A percentile compares a stretch with the other conserved stretches of the same genome.
Evolutionary conservation across 495 filamentous ascomycete genomes (phyloP).

Genomic region (Sporormia fimetaria): DNA sequence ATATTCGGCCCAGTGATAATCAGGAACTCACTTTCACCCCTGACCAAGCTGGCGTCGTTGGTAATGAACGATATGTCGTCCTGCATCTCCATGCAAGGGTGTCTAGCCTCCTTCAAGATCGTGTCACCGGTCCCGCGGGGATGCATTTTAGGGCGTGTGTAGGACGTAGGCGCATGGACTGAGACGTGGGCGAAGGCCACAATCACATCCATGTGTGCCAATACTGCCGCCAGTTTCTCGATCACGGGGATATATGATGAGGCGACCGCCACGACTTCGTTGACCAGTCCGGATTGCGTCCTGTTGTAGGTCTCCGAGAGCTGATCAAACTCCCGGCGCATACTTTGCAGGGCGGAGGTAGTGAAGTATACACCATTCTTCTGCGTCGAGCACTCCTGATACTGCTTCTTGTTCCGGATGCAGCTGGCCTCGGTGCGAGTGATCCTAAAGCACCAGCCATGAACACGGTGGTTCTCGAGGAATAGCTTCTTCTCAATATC

Average conservation of each 20-base stretch:
- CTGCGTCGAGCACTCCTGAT: constrained; percentile 94
- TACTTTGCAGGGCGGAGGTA: constrained; percentile 65
- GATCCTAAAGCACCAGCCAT: constrained; percentile 94
- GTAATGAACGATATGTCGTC: constrained; percentile 98
- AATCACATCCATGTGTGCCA: constrained; percentile 94
- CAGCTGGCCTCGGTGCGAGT: constrained; percentile 84
- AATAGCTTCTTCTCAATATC: constrained; percentile 98
- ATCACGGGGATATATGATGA: constrained; percentile 91
- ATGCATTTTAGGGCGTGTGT: constrained; percentile 87
- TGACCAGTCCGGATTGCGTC: constrained; percentile 83
- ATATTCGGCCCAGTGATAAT: constrained; percentile 99
- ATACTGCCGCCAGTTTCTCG: constrained; percentile 74
- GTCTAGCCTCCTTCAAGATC: constrained; percentile 80
- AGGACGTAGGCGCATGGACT: constrained; percentile 83
- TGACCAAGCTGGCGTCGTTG: constrained; percentile 80
- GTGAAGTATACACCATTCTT: constrained; percentile 99
- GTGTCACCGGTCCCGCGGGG: constrained; percentile 82
- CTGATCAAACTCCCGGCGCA: constrained; percentile 88
- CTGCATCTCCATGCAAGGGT: constrained; percentile 99
- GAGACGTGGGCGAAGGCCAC: constrained; percentile 90
- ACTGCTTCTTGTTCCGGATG: constrained; percentile 81
- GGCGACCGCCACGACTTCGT: constrained; percentile 85
- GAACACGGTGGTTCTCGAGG: constrained; percentile 86
- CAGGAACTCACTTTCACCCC: constrained; percentile 76
- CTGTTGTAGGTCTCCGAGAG: constrained; percentile 91